Evolutionary conservation across 805 yeast species (phyloP).

Genomic region (Osmozyma mogii): DNA sequence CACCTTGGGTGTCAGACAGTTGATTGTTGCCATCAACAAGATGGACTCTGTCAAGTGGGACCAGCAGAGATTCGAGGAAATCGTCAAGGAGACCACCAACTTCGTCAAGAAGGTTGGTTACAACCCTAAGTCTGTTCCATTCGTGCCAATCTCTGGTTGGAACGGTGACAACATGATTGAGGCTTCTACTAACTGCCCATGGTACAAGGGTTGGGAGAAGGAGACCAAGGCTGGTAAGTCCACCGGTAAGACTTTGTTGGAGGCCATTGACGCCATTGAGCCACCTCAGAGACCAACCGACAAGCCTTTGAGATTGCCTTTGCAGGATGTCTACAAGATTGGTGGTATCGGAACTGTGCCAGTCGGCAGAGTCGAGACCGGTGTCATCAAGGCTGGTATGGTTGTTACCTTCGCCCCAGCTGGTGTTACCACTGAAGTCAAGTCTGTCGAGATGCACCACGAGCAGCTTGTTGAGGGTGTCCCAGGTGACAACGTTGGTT

Average conservation of each 20-base stretch:
- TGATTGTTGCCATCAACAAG: slow-evolving; percentile 89
- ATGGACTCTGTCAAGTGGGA: slow-evolving; percentile 92
- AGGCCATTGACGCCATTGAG: slow-evolving; percentile 78
- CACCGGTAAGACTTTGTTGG: slow-evolving; percentile 76
- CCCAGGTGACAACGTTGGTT: slow-evolving; percentile 89
- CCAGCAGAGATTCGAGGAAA: slow-evolving; percentile 72
- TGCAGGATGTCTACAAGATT: slow-evolving; percentile 88
- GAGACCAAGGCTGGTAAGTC: slow-evolving; percentile 63
- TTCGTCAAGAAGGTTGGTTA: slow-evolving; percentile 82
- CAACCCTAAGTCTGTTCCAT: slow-evolving; percentile 75
- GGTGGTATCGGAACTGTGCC: slow-evolving; percentile 92
- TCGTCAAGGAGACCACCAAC: slow-evolving; percentile 66
- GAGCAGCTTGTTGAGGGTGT: slow-evolving; percentile 69
- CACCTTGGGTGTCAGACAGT: slow-evolving; percentile 83
- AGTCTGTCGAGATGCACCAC: slow-evolving; percentile 87
- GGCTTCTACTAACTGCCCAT: slow-evolving; percentile 71
- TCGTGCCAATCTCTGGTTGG: slow-evolving; percentile 84
- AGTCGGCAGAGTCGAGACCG: slow-evolving; percentile 92
- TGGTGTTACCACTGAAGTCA: slow-evolving; percentile 83
- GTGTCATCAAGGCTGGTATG: slow-evolving; percentile 88
- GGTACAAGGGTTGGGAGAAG: slow-evolving; percentile 84
- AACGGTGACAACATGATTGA: slow-evolving; percentile 92
- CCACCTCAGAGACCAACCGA: slow-evolving; percentile 76
- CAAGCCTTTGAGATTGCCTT: slow-evolving; percentile 84
- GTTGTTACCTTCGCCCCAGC: slow-evolving; percentile 86